These are phyloP conservation scores for Sugiyamaella floridensis DNA, from an alignment of 805 yeast species.

Conservation along the genomic window DNA sequence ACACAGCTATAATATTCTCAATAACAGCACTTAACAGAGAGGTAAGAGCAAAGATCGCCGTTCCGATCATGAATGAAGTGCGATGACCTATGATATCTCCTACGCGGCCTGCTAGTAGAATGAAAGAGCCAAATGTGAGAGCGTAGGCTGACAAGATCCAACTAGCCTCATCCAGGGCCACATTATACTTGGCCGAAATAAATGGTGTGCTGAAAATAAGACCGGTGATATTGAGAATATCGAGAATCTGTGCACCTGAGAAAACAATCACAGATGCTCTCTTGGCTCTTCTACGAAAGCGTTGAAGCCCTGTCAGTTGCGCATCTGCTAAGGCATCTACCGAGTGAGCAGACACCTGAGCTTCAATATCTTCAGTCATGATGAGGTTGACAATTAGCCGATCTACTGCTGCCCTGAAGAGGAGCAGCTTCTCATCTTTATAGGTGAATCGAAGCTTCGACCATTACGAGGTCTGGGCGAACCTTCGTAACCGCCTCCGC, in stretches of 20 bases:
- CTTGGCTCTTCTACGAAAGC: conserved; percentile 3
- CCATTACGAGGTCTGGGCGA: too few relatives aligned
- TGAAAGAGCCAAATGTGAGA: conserved; percentile 40
- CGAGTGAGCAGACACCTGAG: too few relatives aligned
- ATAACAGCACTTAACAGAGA: conserved; percentile 35
- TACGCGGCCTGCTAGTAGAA: conserved; percentile 37
- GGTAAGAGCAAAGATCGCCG: conserved; percentile 23
- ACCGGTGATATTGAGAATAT: conserved; percentile 23
- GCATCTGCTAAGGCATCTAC: background rate
- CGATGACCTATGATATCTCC: conserved; percentile 39
- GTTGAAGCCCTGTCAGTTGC: conserved; percentile 2
- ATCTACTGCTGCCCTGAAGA: too few relatives aligned
- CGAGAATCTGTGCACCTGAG: conserved; percentile 20
- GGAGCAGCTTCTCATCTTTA: too few relatives aligned
- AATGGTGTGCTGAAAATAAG: conserved; percentile 18
- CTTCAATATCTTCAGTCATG: too few relatives aligned
- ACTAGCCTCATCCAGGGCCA: conserved; percentile 13
- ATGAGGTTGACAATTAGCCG: too few relatives aligned
- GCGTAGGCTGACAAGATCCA: conserved; percentile 43
- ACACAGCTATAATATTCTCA: conserved; percentile 32
- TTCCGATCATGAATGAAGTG: conserved; percentile 25
- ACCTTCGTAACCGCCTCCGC: too few relatives aligned
- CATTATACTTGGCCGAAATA: conserved; percentile 17
- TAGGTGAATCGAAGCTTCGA: too few relatives aligned
- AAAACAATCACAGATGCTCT: conserved; percentile 13